Conservation (phyloP, 2,329 filamentous ascomycete genomes). For the Botryotinia calthae region DNA sequence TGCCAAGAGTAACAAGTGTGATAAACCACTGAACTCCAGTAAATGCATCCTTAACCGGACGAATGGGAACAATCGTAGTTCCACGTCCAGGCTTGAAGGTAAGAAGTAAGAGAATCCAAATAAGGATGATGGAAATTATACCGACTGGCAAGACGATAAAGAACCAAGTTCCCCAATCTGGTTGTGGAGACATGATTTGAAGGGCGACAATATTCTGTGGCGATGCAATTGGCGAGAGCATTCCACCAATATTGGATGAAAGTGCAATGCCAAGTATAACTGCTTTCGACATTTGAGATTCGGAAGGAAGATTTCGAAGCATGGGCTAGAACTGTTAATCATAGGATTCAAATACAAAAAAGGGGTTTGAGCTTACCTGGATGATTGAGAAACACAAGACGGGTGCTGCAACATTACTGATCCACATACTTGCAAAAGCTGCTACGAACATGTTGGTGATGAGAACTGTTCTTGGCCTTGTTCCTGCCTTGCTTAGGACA, state of each 20-base stretch:
- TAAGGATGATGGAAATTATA: slow-evolving; percentile 79
- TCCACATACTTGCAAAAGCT: slow-evolving; percentile 97
- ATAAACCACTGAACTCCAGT: slow-evolving; percentile 93
- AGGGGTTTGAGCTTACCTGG: slow-evolving; percentile 55
- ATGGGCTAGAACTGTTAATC: slow-evolving; percentile 61
- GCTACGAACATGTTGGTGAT: slow-evolving; percentile 99
- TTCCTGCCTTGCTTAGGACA: slow-evolving; percentile 93
- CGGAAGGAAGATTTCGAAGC: slow-evolving; percentile 84
- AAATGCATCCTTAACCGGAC: slow-evolving; percentile 84
- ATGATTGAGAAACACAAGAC: slow-evolving; percentile 98
- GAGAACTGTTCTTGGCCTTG: slow-evolving; percentile 81
- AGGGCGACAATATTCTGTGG: slow-evolving; percentile 97
- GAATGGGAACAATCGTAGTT: slow-evolving; percentile 87
- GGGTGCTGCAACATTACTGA: slow-evolving; percentile 95
- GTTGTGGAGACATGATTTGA: slow-evolving; percentile 88
- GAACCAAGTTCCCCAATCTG: slow-evolving; percentile 96
- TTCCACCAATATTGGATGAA: slow-evolving; percentile 92
- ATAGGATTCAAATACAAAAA: background rate
- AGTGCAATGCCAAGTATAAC: slow-evolving; percentile 93
- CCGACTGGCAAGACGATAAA: slow-evolving; percentile 93
- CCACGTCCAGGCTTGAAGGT: slow-evolving; percentile 83
- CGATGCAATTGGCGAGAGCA: slow-evolving; percentile 93
- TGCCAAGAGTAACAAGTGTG: slow-evolving; percentile 73
- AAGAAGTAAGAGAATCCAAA: slow-evolving; percentile 82
- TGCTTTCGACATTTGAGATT: slow-evolving; percentile 91